Conservation (phyloP, 2,329 filamentous ascomycete genomes). For the Alternaria gansuensis region DNA sequence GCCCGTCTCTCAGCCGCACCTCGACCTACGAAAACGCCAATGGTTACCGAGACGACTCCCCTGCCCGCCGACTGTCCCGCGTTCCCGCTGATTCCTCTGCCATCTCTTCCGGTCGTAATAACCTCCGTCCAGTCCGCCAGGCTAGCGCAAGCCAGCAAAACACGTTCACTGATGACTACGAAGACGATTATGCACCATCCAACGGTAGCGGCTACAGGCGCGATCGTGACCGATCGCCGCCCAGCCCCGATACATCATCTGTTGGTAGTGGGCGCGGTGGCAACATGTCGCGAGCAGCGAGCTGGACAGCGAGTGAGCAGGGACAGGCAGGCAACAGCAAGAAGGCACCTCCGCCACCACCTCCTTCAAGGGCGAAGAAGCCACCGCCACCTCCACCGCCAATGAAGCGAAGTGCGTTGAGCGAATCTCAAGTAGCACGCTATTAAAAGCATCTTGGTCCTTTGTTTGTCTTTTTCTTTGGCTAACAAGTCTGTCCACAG, state of each 20-base stretch:
- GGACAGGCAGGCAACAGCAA: slow-evolving; percentile 50
- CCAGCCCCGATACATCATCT: slow-evolving; percentile 59
- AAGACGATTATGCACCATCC: slow-evolving; percentile 44
- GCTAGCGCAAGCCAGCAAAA: slow-evolving; percentile 44
- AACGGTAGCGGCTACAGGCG: slow-evolving; percentile 44
- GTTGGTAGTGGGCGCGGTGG: slow-evolving; percentile 55
- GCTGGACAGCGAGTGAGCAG: slow-evolving; percentile 54
- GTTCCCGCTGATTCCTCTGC: slow-evolving; percentile 64
- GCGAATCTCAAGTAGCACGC: slow-evolving; percentile 50
- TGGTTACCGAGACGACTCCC: slow-evolving; percentile 62
- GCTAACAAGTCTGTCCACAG: slow-evolving; percentile 31
- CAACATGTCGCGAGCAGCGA: slow-evolving; percentile 61
- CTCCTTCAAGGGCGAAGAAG: slow-evolving; percentile 71
- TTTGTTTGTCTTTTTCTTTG: slow-evolving; percentile 10
- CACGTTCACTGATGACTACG: slow-evolving; percentile 50
- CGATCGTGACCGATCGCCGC: slow-evolving; percentile 61
- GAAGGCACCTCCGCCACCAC: slow-evolving; percentile 65
- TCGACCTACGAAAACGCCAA: slow-evolving; percentile 67
- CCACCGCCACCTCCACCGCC: slow-evolving; percentile 71
- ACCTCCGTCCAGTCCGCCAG: slow-evolving; percentile 56
- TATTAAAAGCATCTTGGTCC: slow-evolving; percentile 38
- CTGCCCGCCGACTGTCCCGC: slow-evolving; percentile 60
- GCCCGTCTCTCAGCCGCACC: slow-evolving; percentile 61
- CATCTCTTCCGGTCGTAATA: slow-evolving; percentile 59
- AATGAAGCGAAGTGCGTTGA: slow-evolving; percentile 66